These are phyloP conservation scores for Ustilago vetiveriae DNA, from an alignment of 1,284 basidiomycete genomes.

Conservation along the genomic window DNA sequence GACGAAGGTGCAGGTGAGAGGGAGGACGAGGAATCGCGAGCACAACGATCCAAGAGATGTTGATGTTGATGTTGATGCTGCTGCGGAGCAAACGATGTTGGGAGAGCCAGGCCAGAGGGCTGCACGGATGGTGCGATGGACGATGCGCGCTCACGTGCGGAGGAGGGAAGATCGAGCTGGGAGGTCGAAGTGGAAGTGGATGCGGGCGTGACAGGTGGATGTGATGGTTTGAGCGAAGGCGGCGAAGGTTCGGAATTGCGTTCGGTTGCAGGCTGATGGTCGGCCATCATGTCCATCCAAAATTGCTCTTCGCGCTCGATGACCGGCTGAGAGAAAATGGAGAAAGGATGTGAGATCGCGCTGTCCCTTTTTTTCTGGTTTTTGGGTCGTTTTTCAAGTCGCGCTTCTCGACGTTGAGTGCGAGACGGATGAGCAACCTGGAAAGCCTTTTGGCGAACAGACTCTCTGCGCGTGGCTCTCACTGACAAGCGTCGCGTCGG, in stretches of 20 bases:
- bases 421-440: no score
- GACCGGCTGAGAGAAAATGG: background rate
- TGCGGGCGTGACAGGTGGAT: constrained; percentile 7
- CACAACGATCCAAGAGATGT: constrained; percentile 5
- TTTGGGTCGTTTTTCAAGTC: background rate
- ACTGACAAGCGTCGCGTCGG: no score
- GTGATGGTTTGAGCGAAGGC: constrained; percentile 25
- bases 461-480: no score
- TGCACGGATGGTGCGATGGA: background rate
- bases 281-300: constrained; percentile 17
- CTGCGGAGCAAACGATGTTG: background rate
- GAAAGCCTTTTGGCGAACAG: no score
- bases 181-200: constrained; percentile 5
- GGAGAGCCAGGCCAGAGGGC: background rate
- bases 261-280: constrained; percentile 17
- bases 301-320: background rate
- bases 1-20: constrained; percentile 39
- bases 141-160: constrained; percentile 1
- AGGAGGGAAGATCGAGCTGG: constrained; percentile 4
- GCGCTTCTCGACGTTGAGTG: background rate
- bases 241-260: constrained; percentile 20
- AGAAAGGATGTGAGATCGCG: constrained; percentile 29
- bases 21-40: constrained; percentile 27
- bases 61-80: constrained; percentile 8
- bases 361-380: background rate